These are phyloP conservation scores for Monosporascus ibericus DNA, from an alignment of 2,329 filamentous ascomycete genomes.

Conservation along the genomic window DNA sequence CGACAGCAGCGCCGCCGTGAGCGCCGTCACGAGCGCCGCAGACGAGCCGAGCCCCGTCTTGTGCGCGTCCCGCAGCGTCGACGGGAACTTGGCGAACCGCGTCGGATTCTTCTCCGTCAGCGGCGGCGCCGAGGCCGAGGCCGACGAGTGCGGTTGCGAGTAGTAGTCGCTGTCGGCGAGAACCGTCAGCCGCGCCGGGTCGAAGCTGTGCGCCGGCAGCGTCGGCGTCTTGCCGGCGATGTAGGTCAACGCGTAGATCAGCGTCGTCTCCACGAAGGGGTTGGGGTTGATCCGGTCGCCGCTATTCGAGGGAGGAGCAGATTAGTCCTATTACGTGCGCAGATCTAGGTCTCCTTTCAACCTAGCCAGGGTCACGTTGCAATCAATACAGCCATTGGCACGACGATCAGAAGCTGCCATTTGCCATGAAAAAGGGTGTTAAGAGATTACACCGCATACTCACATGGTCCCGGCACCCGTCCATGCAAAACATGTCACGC, in stretches of 20 bases:
- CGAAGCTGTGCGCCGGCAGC: slow-evolving; percentile 44
- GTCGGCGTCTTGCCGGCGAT: slow-evolving; percentile 43
- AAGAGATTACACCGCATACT: too few species aligned
- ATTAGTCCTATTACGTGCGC: slow-evolving; percentile 3
- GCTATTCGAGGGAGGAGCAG: slow-evolving; percentile 22
- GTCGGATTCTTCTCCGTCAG: slow-evolving; percentile 20
- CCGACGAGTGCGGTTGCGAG: slow-evolving; percentile 54
- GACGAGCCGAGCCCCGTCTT: slow-evolving; percentile 96
- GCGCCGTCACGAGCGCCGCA: slow-evolving; percentile 83
- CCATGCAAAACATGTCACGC: neutral
- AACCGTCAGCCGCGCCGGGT: slow-evolving; percentile 71
- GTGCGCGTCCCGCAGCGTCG: slow-evolving; percentile 71
- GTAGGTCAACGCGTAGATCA: slow-evolving; percentile 84
- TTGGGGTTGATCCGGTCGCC: slow-evolving; percentile 51
- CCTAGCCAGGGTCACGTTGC: too few species aligned
- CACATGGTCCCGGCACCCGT: neutral
- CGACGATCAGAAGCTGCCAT: too few species aligned
- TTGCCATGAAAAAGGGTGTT: too few species aligned
- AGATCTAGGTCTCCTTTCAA: neutral
- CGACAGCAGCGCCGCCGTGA: slow-evolving; percentile 70
- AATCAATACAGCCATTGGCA: too few species aligned
- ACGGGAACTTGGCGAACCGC: slow-evolving; percentile 72
- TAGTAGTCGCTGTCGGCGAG: slow-evolving; percentile 97
- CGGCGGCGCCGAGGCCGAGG: neutral
- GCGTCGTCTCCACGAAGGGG: slow-evolving; percentile 85